Percentiles rank a stretch among this genome's conserved stretches.
These are phyloP conservation scores for Neophaeococcomyces mojaviensis DNA, from an alignment of 2,329 filamentous ascomycete species.

Conservation along the genomic window DNA sequence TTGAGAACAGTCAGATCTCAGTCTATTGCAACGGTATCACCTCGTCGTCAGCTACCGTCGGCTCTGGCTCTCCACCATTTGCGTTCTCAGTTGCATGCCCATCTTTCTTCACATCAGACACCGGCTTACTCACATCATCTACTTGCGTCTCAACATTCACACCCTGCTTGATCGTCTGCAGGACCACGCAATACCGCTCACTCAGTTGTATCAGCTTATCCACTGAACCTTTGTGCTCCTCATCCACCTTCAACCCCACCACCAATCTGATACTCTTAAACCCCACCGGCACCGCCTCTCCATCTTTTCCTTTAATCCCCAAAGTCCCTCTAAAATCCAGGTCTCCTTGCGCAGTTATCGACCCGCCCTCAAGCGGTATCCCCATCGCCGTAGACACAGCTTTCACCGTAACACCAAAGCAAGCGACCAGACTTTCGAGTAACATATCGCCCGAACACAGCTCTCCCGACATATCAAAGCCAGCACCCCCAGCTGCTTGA, in stretches of 20 bases:
- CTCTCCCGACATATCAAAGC: slow-evolving; percentile 37
- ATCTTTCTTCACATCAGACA: neutral
- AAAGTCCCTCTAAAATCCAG: slow-evolving; percentile 44
- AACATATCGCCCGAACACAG: slow-evolving; percentile 46
- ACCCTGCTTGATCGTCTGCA: slow-evolving; percentile 34
- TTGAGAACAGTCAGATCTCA: too few species aligned
- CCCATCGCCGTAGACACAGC: slow-evolving; percentile 43
- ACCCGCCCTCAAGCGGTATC: slow-evolving; percentile 37
- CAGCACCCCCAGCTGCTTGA: slow-evolving; percentile 41
- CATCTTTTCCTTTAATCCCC: slow-evolving; percentile 35
- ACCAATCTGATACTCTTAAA: slow-evolving; percentile 40
- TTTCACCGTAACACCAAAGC: slow-evolving; percentile 45
- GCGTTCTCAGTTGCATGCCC: neutral
- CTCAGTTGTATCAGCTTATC: slow-evolving; percentile 42
- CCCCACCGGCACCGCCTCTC: slow-evolving; percentile 37
- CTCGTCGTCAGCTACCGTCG: too few species aligned
- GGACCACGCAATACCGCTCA: slow-evolving; percentile 43
- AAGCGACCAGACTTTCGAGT: slow-evolving; percentile 44
- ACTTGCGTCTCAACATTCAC: slow-evolving; percentile 29
- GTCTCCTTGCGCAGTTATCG: slow-evolving; percentile 40
- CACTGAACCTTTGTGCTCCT: slow-evolving; percentile 34
- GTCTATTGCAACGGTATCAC: too few species aligned
- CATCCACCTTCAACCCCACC: slow-evolving; percentile 37
- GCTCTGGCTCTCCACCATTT: too few species aligned
- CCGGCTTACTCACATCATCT: neutral